These are phyloP conservation scores for Austroboletus rostrupii DNA, from an alignment of 1,284 basidiomycete species.

Conservation along the genomic window DNA sequence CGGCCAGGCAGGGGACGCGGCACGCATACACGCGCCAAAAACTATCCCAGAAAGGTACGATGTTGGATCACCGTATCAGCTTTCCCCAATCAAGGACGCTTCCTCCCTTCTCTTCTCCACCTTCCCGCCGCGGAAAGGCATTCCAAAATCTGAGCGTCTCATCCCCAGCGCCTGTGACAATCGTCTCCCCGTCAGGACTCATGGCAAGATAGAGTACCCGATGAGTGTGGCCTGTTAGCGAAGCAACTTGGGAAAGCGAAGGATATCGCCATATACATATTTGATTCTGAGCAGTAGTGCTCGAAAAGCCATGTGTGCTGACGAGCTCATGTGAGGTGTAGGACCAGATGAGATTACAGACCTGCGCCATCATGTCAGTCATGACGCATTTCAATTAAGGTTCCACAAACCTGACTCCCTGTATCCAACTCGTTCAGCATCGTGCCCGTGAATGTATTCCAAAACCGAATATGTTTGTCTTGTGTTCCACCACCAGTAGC, in stretches of 20 bases:
- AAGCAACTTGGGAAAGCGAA: slow-evolving; percentile 88
- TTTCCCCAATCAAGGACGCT: slow-evolving; percentile 29
- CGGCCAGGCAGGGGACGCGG: not conserved
- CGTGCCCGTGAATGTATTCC: slow-evolving; percentile 89
- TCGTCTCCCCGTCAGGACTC: slow-evolving; percentile 95
- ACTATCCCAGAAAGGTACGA: not conserved
- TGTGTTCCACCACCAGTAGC: slow-evolving; percentile 98
- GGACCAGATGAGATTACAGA: slow-evolving; percentile 97
- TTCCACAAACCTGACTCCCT: slow-evolving; percentile 76
- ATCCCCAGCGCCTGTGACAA: slow-evolving; percentile 97
- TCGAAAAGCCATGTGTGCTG: slow-evolving; percentile 96
- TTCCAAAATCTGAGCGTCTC: slow-evolving; percentile 98
- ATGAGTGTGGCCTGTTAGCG: slow-evolving; percentile 90
- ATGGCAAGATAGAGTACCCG: slow-evolving; percentile 95
- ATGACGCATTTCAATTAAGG: not conserved
- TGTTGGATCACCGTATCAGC: slow-evolving; percentile 22
- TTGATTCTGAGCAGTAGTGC: slow-evolving; percentile 92
- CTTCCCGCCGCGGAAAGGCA: slow-evolving; percentile 71
- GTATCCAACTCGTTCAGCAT: slow-evolving; percentile 88
- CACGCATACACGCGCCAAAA: slow-evolving; percentile 7
- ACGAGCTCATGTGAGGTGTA: slow-evolving; percentile 95
- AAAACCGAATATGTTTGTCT: slow-evolving; percentile 95
- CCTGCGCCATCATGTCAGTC: slow-evolving; percentile 43
- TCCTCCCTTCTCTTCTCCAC: slow-evolving; percentile 44
- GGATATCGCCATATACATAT: slow-evolving; percentile 99